Percentiles rank a stretch among this genome's conserved stretches.
phyloP scores from a whole-genome alignment of 345 rosid species.

The Dipteronia dyeriana region DNA sequence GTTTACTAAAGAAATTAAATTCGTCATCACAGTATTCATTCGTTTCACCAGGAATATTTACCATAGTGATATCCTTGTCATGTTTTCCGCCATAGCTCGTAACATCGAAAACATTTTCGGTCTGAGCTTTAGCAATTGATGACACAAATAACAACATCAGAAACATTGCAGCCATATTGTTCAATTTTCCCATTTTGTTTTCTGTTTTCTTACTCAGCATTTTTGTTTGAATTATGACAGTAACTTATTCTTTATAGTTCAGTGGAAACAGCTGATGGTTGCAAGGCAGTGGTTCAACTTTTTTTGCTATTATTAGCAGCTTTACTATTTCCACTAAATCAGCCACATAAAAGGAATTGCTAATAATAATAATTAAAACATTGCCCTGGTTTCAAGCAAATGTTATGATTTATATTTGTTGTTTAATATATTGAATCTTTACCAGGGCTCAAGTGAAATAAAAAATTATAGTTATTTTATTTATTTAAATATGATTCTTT shows the following conservation, averaged over 20 bases:
- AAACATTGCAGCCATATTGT: not conserved
- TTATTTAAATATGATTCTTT: too few relatives aligned
- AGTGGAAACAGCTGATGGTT: too few relatives aligned
- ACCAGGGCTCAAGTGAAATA: too few relatives aligned
- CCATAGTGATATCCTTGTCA: constrained; percentile 15
- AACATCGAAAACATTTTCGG: constrained; percentile 18
- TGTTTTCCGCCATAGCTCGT: constrained; percentile 26
- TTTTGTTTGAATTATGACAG: not conserved
- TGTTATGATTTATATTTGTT: too few relatives aligned
- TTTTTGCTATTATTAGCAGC: not conserved
- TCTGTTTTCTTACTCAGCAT: not conserved
- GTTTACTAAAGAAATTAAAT: not conserved
- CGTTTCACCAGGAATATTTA: not conserved
- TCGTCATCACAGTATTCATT: not conserved
- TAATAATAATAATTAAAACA: too few relatives aligned
- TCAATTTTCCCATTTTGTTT: not conserved
- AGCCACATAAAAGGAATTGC: not conserved
- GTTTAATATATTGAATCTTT: too few relatives aligned
- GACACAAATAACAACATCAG: not conserved
- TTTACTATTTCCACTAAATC: not conserved
- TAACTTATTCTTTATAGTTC: too few relatives aligned
- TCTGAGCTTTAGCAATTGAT: not conserved
- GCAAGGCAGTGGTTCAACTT: not conserved
- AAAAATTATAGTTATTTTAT: too few relatives aligned
- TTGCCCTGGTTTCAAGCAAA: too few relatives aligned